Evolutionary conservation across 345 rosid genomes (phyloP).

Genomic region (Clausena lansium): DNA sequence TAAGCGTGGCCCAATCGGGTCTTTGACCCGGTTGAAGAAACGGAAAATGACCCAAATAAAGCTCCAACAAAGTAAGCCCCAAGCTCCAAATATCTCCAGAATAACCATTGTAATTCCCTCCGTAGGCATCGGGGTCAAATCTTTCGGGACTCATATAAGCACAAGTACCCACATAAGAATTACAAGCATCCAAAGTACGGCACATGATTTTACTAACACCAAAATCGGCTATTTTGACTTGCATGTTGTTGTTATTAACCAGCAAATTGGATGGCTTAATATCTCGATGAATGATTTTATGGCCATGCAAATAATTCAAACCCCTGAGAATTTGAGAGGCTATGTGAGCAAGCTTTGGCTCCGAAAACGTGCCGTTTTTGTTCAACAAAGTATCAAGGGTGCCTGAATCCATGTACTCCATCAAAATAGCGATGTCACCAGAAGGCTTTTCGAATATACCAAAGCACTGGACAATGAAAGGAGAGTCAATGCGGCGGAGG

Average conservation of each 20-base stretch:
- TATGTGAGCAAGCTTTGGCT: constrained; percentile 41
- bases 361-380: constrained; percentile 47
- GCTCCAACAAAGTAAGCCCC: constrained; percentile 77
- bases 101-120: no score
- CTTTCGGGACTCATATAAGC: no score
- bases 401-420: constrained; percentile 89
- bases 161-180: no score
- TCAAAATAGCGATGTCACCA: constrained; percentile 64
- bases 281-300: constrained; percentile 76
- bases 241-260: constrained; percentile 29
- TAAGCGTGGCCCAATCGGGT: constrained; percentile 87
- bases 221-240: no score
- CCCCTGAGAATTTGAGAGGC: constrained; percentile 71
- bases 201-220: no score
- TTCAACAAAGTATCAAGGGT: constrained; percentile 53
- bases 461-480: constrained; percentile 56
- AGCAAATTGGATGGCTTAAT: constrained; percentile 80
- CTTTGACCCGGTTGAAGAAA: constrained; percentile 61
- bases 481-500: constrained; percentile 75
- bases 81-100: constrained; percentile 64
- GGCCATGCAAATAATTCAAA: constrained; percentile 56
- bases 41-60: constrained; percentile 77
- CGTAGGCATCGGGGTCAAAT: no score
- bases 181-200: no score
- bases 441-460: constrained; percentile 56